Evolutionary conservation across 208 protist genomes (phyloP).

Genomic region (Baffinella frigidus): DNA sequence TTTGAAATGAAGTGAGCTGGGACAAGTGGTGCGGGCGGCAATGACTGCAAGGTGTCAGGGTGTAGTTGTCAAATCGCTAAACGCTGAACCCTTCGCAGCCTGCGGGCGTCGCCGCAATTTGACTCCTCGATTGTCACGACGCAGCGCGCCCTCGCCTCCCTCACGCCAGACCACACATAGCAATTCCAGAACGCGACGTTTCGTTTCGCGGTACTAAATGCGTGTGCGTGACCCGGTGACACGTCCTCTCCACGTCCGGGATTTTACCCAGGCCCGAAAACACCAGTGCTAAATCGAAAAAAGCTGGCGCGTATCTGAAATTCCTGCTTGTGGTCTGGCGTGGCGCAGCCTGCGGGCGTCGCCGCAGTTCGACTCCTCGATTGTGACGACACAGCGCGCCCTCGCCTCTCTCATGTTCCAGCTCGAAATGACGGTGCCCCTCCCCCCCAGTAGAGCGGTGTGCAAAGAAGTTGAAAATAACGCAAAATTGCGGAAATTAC

Average conservation of each 20-base stretch:
- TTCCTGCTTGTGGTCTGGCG: background rate
- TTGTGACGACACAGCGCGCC: slow-evolving; percentile 17
- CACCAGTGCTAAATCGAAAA: background rate
- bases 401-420: slow-evolving; percentile 35
- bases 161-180: no score
- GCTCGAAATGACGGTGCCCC: slow-evolving; percentile 14
- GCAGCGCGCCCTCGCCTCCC: slow-evolving; percentile 12
- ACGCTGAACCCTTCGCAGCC: no score
- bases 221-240: no score
- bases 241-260: background rate
- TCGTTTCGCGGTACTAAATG: no score
- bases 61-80: no score
- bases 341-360: slow-evolving; percentile 13
- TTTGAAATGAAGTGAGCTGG: no score
- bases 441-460: no score
- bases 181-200: no score
- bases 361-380: slow-evolving; percentile 5
- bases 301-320: background rate
- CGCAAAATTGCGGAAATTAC: no score
- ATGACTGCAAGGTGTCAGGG: no score
- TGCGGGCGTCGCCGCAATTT: slow-evolving; percentile 15
- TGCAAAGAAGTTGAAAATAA: no score
- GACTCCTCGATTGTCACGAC: slow-evolving; percentile 11
- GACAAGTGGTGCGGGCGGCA: no score
- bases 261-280: background rate